A percentile compares a stretch with the other conserved stretches of the same genome.
phyloP scores from a whole-genome alignment of 441 rosid species.

The Pelargonium myrrhifolium region DNA sequence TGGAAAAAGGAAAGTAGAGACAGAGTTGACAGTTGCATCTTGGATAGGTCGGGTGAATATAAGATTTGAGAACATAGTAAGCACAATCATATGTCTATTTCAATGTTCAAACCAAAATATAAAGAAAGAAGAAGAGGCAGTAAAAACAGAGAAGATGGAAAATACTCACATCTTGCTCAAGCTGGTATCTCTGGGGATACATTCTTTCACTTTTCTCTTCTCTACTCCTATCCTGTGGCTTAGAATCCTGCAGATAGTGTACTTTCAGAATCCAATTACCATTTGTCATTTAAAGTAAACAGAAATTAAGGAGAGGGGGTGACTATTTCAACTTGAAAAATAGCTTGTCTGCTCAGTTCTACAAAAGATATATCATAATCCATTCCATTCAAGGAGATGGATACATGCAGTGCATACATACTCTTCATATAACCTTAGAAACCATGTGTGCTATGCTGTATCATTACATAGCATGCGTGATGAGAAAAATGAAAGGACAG shows the following conservation, averaged over 20 bases:
- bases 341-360: neutral
- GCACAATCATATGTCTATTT: neutral
- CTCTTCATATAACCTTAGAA: neutral
- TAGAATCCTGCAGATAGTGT: neutral
- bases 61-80: neutral
- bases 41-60: neutral
- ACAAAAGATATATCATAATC: neutral
- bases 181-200: neutral
- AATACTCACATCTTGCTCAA: constrained; percentile 11
- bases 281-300: constrained; percentile 1
- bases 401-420: neutral
- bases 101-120: neutral
- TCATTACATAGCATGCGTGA: neutral
- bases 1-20: neutral
- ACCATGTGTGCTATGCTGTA: neutral
- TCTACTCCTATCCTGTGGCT: neutral
- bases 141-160: constrained; percentile 1
- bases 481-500: neutral
- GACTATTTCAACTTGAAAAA: neutral
- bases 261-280: neutral
- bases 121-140: neutral
- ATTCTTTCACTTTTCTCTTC: constrained; percentile 8
- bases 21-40: too few species aligned
- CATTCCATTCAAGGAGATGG: too few species aligned
- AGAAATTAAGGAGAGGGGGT: neutral